These are phyloP conservation scores for Geosmithia putterillii DNA, from an alignment of 2,329 filamentous ascomycete species.

Conservation along the genomic window DNA sequence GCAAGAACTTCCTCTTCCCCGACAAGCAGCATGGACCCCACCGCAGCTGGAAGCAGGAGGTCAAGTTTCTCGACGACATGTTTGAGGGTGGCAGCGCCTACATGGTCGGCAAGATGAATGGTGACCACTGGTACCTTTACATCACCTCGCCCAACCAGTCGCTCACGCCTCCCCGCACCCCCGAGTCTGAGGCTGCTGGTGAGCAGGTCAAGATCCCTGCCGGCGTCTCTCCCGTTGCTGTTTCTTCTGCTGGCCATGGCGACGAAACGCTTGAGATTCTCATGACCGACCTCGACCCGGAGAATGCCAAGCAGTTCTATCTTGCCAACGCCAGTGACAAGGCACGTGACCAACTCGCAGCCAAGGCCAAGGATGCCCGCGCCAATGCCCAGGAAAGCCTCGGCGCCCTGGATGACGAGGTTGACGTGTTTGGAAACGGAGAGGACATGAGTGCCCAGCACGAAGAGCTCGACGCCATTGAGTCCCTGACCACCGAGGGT, in stretches of 20 bases:
- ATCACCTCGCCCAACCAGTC: conserved; percentile 75
- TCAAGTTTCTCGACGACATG: conserved; percentile 81
- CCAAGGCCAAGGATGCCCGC: conserved; percentile 52
- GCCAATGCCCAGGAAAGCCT: conserved; percentile 46
- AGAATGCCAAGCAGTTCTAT: conserved; percentile 62
- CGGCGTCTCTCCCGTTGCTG: conserved; percentile 16
- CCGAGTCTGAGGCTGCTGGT: conserved; percentile 34
- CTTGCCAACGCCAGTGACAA: conserved; percentile 69
- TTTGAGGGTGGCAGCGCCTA: conserved; percentile 92
- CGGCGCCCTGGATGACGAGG: conserved; percentile 48
- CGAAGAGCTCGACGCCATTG: conserved; percentile 48
- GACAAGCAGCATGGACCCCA: conserved; percentile 90
- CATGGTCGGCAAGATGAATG: conserved; percentile 99
- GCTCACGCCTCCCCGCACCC: conserved; percentile 74
- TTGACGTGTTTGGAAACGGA: conserved; percentile 73
- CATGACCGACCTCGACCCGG: conserved; percentile 59
- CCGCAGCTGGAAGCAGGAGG: conserved; percentile 94
- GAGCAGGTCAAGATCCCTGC: conserved; percentile 42
- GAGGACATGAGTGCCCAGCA: conserved; percentile 40
- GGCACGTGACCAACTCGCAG: conserved; percentile 67
- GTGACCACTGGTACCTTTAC: conserved; percentile 98
- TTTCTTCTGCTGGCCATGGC: conserved; percentile 34
- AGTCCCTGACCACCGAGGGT: conserved; percentile 80
- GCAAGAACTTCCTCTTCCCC: conserved; percentile 96
- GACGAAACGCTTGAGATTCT: conserved; percentile 70